Evolutionary conservation across 225 moss, liverwort and hornwort genomes (phyloP), one percentile per base, ranked within the genome.

Genomic region (Bryoerythrophyllum caledonicum): DNA sequence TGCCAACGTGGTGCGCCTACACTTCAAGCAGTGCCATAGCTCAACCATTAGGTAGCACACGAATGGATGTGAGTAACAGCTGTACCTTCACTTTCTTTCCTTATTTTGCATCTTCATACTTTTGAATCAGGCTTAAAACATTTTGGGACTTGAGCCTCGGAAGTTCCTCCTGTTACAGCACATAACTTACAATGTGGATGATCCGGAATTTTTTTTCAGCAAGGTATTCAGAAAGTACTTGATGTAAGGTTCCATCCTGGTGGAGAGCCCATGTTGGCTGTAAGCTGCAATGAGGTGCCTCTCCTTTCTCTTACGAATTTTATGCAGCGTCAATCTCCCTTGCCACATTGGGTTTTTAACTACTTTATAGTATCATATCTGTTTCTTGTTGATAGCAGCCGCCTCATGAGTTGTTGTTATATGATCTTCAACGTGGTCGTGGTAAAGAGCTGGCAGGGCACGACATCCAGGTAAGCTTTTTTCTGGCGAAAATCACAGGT

Each of bases 151-250:
- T 28, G 6, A 1, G 14, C 28, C 7, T n/a, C 2, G 30, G 30
- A 34, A 34, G 21, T 5, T 72, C 14, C 60, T 28, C 5, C 19
- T 64, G 21, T 65, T 58, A 7, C 32, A 43, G 40, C n/a, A 19
- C 64, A 70, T 70, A 51, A 4, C 21, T 71, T 41, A 71, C 40
- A 19, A 28, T 48, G 56, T 51, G 61, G 30, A 54, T 63, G 24
- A 54, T 63, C 13, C 69, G 78, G 48, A 74, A 66, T 52, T 38
- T 78, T 13, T 86, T 74, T 62, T 61, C 85, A 94, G 88, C 93
- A 95, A 87, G 93, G 93, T 58, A 93, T 95, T 48, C 95, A 93
- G 78, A 95, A 95, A 78, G 95, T 95, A 49, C 86, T 95, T 25
- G 95, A 93, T 77, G 85, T 95, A 73, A 84, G 95, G 86, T 83